Evolutionary conservation across 2,329 filamentous ascomycete species (phyloP).

Genomic region (Aurifilum marmelostoma): DNA sequence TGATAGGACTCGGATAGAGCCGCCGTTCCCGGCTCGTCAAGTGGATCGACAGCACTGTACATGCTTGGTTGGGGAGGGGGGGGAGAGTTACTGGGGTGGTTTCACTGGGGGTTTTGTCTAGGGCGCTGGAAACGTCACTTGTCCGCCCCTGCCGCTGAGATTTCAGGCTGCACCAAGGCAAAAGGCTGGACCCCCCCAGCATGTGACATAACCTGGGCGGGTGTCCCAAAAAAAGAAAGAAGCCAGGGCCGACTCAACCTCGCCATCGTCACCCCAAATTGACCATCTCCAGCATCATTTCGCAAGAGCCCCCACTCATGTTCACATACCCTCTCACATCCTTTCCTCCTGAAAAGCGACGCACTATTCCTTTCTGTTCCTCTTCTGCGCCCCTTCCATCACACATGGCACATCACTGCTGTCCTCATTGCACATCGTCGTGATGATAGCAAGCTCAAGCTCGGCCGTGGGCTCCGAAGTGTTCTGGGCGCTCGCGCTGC

Average conservation of each 20-base stretch:
- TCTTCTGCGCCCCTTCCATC: background rate
- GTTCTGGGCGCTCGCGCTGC: constrained; percentile 73
- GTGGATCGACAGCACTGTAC: background rate
- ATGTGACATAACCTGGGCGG: constrained; percentile 5
- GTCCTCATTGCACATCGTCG: constrained; percentile 19
- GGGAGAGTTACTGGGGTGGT: too few relatives aligned
- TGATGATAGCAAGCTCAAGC: constrained; percentile 30
- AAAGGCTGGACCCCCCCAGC: background rate
- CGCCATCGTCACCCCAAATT: constrained; percentile 26
- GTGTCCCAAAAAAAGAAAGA: background rate
- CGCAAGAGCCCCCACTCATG: background rate
- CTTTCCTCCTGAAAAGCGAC: background rate
- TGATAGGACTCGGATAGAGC: background rate
- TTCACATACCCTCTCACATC: background rate
- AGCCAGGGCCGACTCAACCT: background rate
- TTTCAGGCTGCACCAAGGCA: background rate
- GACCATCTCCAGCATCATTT: constrained; percentile 25
- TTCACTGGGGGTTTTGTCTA: background rate
- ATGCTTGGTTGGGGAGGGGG: too few relatives aligned
- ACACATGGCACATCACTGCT: constrained; percentile 21
- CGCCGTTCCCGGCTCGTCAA: background rate
- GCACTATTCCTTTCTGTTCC: too few relatives aligned
- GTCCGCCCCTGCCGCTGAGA: background rate
- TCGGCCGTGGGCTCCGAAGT: constrained; percentile 77
- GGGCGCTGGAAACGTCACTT: background rate